Evolutionary conservation across 257 asterid species (phyloP).

Genomic region (Solanum ossicruentum): DNA sequence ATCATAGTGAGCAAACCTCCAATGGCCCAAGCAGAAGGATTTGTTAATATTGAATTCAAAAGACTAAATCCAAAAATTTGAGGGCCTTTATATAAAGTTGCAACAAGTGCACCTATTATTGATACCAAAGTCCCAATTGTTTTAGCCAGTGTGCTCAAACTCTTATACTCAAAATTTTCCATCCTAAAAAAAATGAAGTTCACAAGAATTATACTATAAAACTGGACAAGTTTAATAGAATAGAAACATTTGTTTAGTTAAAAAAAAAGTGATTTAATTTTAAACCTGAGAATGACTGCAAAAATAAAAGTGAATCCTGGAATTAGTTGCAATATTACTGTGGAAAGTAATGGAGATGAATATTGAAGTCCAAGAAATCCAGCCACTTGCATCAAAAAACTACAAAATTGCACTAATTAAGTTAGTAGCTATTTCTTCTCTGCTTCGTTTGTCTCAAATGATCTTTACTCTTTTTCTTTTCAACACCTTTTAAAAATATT

Average conservation of each 20-base stretch:
- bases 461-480: no score
- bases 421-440: no score
- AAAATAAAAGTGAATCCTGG: slow-evolving; percentile 58
- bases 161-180: slow-evolving; percentile 31
- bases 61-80: slow-evolving; percentile 11
- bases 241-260: no score
- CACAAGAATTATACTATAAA: no score
- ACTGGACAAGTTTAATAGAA: no score
- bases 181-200: slow-evolving; percentile 15
- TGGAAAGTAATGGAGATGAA: slow-evolving; percentile 42
- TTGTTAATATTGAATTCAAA: slow-evolving; percentile 3
- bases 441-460: no score
- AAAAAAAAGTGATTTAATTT: not conserved
- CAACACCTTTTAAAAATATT: no score
- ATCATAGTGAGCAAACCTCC: slow-evolving; percentile 47
- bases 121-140: slow-evolving; percentile 36
- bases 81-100: slow-evolving; percentile 53
- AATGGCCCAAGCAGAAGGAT: slow-evolving; percentile 29
- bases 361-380: slow-evolving; percentile 41
- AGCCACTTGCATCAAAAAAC: slow-evolving; percentile 42
- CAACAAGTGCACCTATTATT: slow-evolving; percentile 36
- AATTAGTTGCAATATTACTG: slow-evolving; percentile 45
- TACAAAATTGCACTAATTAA: not conserved
- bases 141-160: slow-evolving; percentile 32
- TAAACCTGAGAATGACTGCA: slow-evolving; percentile 47